A percentile compares a stretch with the other conserved stretches of the same genome.
phyloP scores from a whole-genome alignment of 2,329 filamentous ascomycete genomes.

The Tolypocladium sp. region DNA sequence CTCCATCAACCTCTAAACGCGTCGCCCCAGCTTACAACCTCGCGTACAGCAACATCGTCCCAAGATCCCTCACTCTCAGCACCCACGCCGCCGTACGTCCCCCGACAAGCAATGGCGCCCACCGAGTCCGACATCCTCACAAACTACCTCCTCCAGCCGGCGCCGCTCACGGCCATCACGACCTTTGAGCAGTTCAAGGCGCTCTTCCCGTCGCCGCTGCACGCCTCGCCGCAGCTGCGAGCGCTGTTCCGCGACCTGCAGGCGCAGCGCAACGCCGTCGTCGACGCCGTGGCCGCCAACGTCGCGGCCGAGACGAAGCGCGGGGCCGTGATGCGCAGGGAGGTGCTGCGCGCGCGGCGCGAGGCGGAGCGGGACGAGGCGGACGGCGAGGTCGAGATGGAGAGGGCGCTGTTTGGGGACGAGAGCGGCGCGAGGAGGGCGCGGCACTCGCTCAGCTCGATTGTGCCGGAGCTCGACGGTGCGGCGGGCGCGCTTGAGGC shows the following conservation, averaged over 20 bases:
- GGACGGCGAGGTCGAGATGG: slow-evolving; percentile 56
- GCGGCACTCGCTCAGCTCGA: slow-evolving; percentile 52
- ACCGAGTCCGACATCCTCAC: slow-evolving; percentile 67
- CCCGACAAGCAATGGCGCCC: slow-evolving; percentile 48
- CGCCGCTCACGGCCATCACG: slow-evolving; percentile 63
- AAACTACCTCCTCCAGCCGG: slow-evolving; percentile 70
- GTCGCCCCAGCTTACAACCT: background rate
- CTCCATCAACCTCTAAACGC: background rate
- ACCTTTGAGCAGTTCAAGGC: slow-evolving; percentile 67
- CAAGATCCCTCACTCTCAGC: background rate
- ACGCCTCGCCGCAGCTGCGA: slow-evolving; percentile 57
- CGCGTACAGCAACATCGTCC: background rate
- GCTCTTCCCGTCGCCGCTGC: slow-evolving; percentile 62
- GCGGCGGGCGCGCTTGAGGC: slow-evolving; percentile 57
- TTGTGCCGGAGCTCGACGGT: slow-evolving; percentile 60
- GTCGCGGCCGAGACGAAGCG: slow-evolving; percentile 56
- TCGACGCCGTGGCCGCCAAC: slow-evolving; percentile 57
- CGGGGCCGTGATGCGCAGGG: slow-evolving; percentile 48
- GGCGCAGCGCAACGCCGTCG: slow-evolving; percentile 57
- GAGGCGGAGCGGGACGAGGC: slow-evolving; percentile 44
- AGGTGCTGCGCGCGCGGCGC: slow-evolving; percentile 44
- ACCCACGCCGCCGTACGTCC: background rate
- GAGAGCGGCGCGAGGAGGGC: slow-evolving; percentile 32
- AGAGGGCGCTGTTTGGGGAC: slow-evolving; percentile 51
- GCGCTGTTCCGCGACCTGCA: slow-evolving; percentile 73